Base-by-base conservation (phyloP, 176 grass and related monocot genomes). In the Microstegium vimineum region DNA sequence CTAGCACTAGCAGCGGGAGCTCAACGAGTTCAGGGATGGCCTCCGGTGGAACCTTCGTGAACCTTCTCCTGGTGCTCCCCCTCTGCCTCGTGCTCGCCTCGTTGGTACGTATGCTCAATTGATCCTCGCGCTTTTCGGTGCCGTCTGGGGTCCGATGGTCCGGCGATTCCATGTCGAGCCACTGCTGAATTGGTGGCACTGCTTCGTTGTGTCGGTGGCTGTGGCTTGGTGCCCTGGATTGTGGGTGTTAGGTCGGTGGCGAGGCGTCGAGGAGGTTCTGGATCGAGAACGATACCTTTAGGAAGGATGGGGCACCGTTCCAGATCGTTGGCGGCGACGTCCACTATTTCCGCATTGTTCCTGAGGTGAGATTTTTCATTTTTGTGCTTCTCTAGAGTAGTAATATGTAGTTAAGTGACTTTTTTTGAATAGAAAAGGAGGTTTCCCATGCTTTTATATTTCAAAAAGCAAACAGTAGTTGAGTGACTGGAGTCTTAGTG, bases 261-360 rank as follows among this genome's bases (percentile, higher is more conserved):
- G 73, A 86, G 35, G 78, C 73, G 8, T 16, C 88, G 35, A 82
- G 88, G 46, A 64, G 90, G 47, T 95, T 98, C 80, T 89, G 79
- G 90, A 94, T 98, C 51, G 90, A 90, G 73, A 76, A 91, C 73
- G 92, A 98, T 65, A 86, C 83, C 54, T 98, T 98, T 63, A 82
- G 80, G 88, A 95, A 98, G 87, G 90, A 98, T 45, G 89, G 78
- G 27, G 9, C 32, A 16, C 87, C 84, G 25, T 95, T 98, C 77
- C 92, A 87, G 87, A 95, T 98, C 71, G 90, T 98, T 62, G 95
- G 95, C 6, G 92, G 92, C 12, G 95, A 98, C 62, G 81, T 98
- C 0, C 95, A 95, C 80, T 98, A 98, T 71, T 98, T 98, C 79
- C 95, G 95, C 25, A 87, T 93, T 74, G 82, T 98, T 40, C 95